phyloP scores from a whole-genome alignment of 2,329 filamentous ascomycete species.

The Corynespora cassiicola region DNA sequence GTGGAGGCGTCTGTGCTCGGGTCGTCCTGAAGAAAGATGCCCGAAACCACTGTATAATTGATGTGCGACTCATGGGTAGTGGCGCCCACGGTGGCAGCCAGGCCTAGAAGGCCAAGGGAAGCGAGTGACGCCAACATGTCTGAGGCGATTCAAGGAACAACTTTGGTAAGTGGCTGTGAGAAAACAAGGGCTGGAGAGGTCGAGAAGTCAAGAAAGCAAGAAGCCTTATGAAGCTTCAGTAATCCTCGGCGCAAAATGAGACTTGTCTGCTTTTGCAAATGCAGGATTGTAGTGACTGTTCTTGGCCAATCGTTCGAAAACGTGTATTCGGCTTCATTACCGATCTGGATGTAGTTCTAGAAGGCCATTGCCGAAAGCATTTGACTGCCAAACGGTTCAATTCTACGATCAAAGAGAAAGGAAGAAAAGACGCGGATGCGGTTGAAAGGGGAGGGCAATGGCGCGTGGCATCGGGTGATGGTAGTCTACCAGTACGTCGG shows the following conservation, averaged over 20 bases:
- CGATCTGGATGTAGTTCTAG: neutral
- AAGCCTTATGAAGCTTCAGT: slow-evolving; percentile 3
- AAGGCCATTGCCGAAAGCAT: neutral
- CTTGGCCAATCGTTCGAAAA: slow-evolving; percentile 8
- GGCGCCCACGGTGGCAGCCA: slow-evolving; percentile 17
- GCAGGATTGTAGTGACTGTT: no score
- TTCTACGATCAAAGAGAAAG: no score
- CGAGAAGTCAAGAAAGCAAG: slow-evolving; percentile 2
- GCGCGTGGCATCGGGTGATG: no score
- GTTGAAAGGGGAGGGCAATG: no score
- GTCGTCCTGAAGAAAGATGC: slow-evolving; percentile 71
- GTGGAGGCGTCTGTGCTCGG: slow-evolving; percentile 59
- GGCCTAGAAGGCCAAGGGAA: slow-evolving; percentile 19
- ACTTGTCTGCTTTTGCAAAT: no score
- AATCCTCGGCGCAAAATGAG: slow-evolving; percentile 2
- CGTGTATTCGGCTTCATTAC: slow-evolving; percentile 8
- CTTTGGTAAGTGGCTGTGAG: neutral
- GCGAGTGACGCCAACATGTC: slow-evolving; percentile 5
- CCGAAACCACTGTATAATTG: slow-evolving; percentile 66
- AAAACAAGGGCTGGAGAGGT: slow-evolving; percentile 1
- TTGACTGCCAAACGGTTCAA: neutral
- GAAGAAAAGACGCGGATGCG: no score
- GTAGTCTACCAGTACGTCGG: no score
- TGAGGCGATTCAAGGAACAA: neutral
- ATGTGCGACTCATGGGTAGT: slow-evolving; percentile 48